Conservation (phyloP, 2,329 filamentous ascomycete species). For the Myriosclerotinia scirpicola region DNA sequence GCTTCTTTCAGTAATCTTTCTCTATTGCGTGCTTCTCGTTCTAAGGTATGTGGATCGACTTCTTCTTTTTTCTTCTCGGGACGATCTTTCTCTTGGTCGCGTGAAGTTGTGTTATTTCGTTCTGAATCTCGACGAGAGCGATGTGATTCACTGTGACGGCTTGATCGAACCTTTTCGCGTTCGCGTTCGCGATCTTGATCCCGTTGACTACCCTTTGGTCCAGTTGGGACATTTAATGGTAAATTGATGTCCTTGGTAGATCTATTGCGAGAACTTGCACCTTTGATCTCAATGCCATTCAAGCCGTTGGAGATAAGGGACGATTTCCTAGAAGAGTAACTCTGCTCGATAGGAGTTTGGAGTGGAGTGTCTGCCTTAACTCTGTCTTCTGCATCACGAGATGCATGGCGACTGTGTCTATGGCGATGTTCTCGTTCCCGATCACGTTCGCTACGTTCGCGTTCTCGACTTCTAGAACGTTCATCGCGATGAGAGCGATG, state of each 20-base stretch:
- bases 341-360: constrained; percentile 28
- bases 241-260: constrained; percentile 33
- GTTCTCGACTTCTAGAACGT: constrained; percentile 47
- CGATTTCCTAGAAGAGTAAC: constrained; percentile 26
- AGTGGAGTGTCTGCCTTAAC: constrained; percentile 25
- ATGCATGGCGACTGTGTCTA: constrained; percentile 34
- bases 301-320: constrained; percentile 30
- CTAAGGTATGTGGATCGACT: constrained; percentile 56
- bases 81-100: constrained; percentile 23
- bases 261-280: constrained; percentile 35
- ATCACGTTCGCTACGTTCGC: constrained; percentile 48
- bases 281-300: constrained; percentile 40
- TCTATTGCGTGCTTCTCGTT: constrained; percentile 65
- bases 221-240: constrained; percentile 38
- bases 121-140: constrained; percentile 45
- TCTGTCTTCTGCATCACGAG: constrained; percentile 31
- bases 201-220: constrained; percentile 30
- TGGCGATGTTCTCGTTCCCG: constrained; percentile 45
- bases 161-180: constrained; percentile 39
- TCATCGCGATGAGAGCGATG: constrained; percentile 52
- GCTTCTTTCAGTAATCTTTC: constrained; percentile 68
- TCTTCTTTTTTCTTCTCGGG: constrained; percentile 27
- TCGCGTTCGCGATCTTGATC: constrained; percentile 29
- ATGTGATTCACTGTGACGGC: constrained; percentile 29
- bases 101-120: constrained; percentile 19